phyloP scores from a whole-genome alignment of 345 rosid genomes.

The Turritis glabra region DNA sequence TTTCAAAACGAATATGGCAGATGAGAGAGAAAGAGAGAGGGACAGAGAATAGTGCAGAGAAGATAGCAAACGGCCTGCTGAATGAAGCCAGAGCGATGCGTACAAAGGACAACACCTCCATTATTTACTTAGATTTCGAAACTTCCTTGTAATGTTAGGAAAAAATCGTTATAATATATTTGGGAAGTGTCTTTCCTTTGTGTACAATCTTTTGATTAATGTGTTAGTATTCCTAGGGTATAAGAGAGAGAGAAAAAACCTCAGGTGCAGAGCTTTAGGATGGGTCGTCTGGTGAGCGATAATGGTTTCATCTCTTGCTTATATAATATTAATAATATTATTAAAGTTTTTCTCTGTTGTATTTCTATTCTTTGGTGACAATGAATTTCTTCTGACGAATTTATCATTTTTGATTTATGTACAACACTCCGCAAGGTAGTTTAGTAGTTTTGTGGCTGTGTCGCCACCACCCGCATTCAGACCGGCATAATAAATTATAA shows the following conservation, averaged over 20 bases:
- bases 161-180: neutral
- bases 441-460: neutral
- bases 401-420: neutral
- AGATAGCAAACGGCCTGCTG: conserved; percentile 72
- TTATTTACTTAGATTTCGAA: conserved; percentile 81
- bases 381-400: neutral
- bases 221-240: conserved; percentile 14
- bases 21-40: conserved; percentile 49
- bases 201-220: conserved; percentile 25
- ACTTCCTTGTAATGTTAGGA: conserved; percentile 43
- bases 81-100: conserved; percentile 81
- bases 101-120: conserved; percentile 93
- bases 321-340: conserved; percentile 3
- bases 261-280: conserved; percentile 31
- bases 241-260: conserved; percentile 7
- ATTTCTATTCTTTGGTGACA: neutral
- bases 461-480: too few species aligned
- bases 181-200: conserved; percentile 16
- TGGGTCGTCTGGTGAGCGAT: conserved; percentile 13
- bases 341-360: neutral
- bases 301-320: conserved; percentile 26
- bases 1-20: conserved; percentile 41
- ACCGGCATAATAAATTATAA: too few species aligned
- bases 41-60: conserved; percentile 59
- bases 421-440: neutral